Evolutionary conservation across 2,329 filamentous ascomycete species (phyloP).

Genomic region (Xylariaceae sp.): DNA sequence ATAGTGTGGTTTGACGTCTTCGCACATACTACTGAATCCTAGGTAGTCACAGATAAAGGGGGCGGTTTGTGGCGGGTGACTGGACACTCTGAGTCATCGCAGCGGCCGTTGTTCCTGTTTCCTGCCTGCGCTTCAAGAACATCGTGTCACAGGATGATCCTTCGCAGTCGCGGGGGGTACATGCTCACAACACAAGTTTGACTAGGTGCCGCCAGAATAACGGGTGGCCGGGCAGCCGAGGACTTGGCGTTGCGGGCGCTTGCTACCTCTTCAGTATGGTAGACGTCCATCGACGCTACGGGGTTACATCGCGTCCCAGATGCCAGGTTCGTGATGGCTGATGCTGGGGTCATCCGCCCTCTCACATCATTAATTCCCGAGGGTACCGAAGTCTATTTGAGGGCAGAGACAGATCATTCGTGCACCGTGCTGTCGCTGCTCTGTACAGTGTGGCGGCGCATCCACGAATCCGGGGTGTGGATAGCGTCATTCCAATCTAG

Average conservation of each 20-base stretch:
- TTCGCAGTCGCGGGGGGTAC: conserved; percentile 3
- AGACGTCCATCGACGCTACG: conserved; percentile 7
- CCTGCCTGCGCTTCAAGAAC: background rate
- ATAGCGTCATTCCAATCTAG: background rate
- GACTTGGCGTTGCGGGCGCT: background rate
- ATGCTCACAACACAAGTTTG: background rate
- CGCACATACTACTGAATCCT: background rate
- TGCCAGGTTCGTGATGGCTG: conserved; percentile 13
- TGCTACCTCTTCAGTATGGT: conserved; percentile 8
- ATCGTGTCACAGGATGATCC: conserved; percentile 5
- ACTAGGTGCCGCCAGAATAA: background rate
- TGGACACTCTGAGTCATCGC: conserved; percentile 10
- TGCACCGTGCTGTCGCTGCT: background rate
- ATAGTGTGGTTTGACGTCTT: no score
- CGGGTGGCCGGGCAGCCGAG: conserved; percentile 13
- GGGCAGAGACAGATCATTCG: background rate
- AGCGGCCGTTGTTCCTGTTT: background rate
- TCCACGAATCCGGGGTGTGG: background rate
- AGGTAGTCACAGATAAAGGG: background rate
- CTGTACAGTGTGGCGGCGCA: background rate
- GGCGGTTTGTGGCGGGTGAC: conserved; percentile 8
- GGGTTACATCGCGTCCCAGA: conserved; percentile 21
- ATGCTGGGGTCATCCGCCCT: conserved; percentile 13
- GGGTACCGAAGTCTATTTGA: conserved; percentile 15
- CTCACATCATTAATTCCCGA: conserved; percentile 10